Evolutionary conservation across 2,329 filamentous ascomycete species (phyloP), one percentile per base, ranked within the genome.

Genomic region (Aspergillus caelatus): DNA sequence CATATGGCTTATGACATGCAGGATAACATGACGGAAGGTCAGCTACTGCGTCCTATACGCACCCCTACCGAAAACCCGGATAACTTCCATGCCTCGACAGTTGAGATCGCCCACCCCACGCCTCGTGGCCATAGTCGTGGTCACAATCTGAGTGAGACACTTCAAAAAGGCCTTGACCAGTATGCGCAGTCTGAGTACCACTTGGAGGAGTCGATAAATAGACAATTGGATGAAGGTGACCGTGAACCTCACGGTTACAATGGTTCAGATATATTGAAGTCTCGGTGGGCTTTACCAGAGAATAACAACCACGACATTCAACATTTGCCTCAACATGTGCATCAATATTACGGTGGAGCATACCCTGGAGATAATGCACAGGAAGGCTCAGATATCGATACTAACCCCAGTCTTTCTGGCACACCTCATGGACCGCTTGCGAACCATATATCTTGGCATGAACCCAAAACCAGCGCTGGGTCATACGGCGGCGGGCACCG

Each of bases 101-200:
- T 84, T 45, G 83, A 86, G 62, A 87, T 89, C 69, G 84, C 83
- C 30, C 83, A 87, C 54, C 87, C 87, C 11, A 88, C 83, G 57
- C 87, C 88, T 62, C 83, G 84, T 68, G 84, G 84, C 43, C 86
- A 89, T 45, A 70, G 66, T 30, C 69, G 68, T 75, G 84, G 84
- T 61, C 91, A 94, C 70, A 93, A 93, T 69, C 84, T 92, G 46
- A 93, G 90, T 71, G 86, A 89, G 66, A 92, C 88, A 53, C 84
- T 96, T 28, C 93, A 97, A 75, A 90, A 89, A 65, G 93, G 95
- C 69, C 90, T 96, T 61, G 90, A 95, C 45, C 74, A 76, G 45
- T 72, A 75, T 65, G 67, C 67, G 57, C 91, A 94, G 72, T 90
- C 91, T 5, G 92, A 96, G 71, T 94, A 95, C 72, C 92, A 94